Conservation (phyloP, 768 basidiomycete species). For the Mycena rebaudengoi region DNA sequence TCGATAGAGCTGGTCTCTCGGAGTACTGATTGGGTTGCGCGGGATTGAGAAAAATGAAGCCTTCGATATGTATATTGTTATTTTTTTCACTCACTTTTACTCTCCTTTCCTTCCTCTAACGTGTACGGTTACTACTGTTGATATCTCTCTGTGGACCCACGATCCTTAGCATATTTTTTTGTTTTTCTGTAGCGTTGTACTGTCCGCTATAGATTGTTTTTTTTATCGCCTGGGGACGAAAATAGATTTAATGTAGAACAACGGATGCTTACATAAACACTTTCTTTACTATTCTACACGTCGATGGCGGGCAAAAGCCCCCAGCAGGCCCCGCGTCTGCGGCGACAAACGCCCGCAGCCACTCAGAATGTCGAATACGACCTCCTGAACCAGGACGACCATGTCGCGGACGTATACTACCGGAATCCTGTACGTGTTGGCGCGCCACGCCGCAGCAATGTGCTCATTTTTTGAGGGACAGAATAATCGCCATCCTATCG, state of each 20-base stretch:
- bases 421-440: constrained; percentile 23
- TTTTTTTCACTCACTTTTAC: background rate
- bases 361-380: constrained; percentile 19
- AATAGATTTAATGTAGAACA: too few relatives aligned
- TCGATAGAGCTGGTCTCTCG: constrained; percentile 87
- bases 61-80: too few relatives aligned
- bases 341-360: constrained; percentile 1
- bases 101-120: background rate
- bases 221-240: too few relatives aligned
- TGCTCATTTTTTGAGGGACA: constrained; percentile 30
- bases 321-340: constrained; percentile 25
- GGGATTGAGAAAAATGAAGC: constrained; percentile 66
- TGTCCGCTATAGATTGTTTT: too few relatives aligned
- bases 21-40: constrained; percentile 86
- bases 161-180: too few relatives aligned
- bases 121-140: too few relatives aligned
- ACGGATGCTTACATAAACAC: background rate
- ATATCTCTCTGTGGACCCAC: too few relatives aligned
- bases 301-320: constrained; percentile 22
- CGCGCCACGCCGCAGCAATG: background rate
- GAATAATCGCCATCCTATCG: constrained; percentile 68
- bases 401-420: constrained; percentile 22
- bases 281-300: constrained; percentile 1
- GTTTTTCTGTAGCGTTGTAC: too few relatives aligned
- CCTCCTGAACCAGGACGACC: constrained; percentile 19